Conservation (phyloP, 306 rosid species). For the Styphnolobium japonicum region DNA sequence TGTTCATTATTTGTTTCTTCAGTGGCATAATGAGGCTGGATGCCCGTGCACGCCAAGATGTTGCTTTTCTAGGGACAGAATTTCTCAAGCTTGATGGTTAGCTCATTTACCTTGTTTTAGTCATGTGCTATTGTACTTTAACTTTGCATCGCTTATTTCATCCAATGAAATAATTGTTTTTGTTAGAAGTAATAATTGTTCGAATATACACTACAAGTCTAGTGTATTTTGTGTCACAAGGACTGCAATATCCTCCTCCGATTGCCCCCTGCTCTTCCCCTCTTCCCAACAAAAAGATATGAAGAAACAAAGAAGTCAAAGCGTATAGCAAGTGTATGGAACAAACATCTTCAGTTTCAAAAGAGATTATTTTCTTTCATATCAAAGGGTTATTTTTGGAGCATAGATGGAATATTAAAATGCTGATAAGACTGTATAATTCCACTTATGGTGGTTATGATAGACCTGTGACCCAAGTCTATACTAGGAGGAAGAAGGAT, state of each 20-base stretch:
- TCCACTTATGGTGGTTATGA: background rate
- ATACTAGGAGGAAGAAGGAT: too few species aligned
- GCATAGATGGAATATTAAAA: background rate
- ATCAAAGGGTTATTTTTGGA: background rate
- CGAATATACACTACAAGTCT: background rate
- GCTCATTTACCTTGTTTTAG: constrained; percentile 15
- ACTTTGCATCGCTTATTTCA: background rate
- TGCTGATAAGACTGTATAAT: background rate
- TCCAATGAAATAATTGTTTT: constrained; percentile 1
- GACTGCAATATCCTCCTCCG: background rate
- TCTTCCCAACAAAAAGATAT: background rate
- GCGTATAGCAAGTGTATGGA: background rate
- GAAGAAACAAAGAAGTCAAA: constrained; percentile 3
- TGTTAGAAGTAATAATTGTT: constrained; percentile 11
- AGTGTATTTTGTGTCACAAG: constrained; percentile 1
- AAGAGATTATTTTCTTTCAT: background rate
- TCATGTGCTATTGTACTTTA: constrained; percentile 9
- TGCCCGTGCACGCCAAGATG: constrained; percentile 85
- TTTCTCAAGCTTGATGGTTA: constrained; percentile 93
- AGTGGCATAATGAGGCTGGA: constrained; percentile 92
- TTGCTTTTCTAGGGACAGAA: constrained; percentile 81
- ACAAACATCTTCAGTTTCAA: background rate
- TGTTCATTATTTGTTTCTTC: constrained; percentile 34
- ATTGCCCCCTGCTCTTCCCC: background rate
- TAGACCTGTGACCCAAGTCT: too few species aligned